phyloP scores from a whole-genome alignment of 495 filamentous ascomycete genomes.

The Daldinia concentrica region DNA sequence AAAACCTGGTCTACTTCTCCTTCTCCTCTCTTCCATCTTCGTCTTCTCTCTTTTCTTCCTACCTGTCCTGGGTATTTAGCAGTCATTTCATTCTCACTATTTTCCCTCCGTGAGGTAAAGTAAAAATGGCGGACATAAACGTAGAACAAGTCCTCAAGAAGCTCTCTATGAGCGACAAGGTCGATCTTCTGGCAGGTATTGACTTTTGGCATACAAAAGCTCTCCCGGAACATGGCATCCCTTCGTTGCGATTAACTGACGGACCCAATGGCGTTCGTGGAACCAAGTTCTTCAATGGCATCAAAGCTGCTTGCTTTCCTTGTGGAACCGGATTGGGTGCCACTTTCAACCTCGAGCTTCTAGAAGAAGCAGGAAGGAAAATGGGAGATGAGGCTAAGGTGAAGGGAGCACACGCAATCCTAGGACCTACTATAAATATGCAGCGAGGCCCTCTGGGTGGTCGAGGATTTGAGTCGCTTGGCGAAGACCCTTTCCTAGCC shows the following conservation, averaged over 20 bases:
- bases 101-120: neutral
- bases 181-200: slow-evolving; percentile 66
- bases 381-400: slow-evolving; percentile 75
- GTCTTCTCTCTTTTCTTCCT: neutral
- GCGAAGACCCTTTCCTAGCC: slow-evolving; percentile 77
- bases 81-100: neutral
- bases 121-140: slow-evolving; percentile 64
- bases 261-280: slow-evolving; percentile 81
- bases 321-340: slow-evolving; percentile 75
- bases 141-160: slow-evolving; percentile 70
- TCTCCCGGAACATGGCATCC: slow-evolving; percentile 65
- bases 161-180: slow-evolving; percentile 70
- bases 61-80: neutral
- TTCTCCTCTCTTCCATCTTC: neutral
- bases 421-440: slow-evolving; percentile 81
- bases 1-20: neutral
- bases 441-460: slow-evolving; percentile 80
- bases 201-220: slow-evolving; percentile 75
- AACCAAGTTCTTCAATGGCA: slow-evolving; percentile 76
- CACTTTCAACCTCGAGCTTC: slow-evolving; percentile 73
- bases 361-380: slow-evolving; percentile 65
- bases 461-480: slow-evolving; percentile 79
- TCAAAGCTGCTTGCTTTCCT: slow-evolving; percentile 73
- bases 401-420: slow-evolving; percentile 74
- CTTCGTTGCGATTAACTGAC: slow-evolving; percentile 72